These are phyloP conservation scores for Ophioceras dolichostomum DNA, from an alignment of 2,329 filamentous ascomycete genomes.

Conservation along the genomic window DNA sequence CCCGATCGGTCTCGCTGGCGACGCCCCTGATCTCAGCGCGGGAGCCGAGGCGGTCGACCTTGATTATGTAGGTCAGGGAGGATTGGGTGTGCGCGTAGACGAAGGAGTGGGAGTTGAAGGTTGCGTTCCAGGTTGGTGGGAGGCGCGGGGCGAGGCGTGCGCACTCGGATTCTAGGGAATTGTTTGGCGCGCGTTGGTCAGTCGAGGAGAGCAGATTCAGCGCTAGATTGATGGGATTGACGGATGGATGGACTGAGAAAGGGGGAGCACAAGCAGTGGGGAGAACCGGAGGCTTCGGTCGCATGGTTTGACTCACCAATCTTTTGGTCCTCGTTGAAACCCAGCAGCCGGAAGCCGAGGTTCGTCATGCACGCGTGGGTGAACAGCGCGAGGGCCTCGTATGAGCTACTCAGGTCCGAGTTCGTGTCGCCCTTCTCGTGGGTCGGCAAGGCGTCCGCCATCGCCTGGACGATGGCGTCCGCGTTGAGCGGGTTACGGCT, in stretches of 20 bases:
- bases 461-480: conserved; percentile 36
- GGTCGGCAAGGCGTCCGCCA: conserved; percentile 48
- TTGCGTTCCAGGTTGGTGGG: conserved; percentile 69
- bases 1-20: conserved; percentile 68
- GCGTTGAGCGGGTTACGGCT: conserved; percentile 29
- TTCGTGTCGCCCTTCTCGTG: conserved; percentile 37
- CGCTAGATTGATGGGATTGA: conserved; percentile 2
- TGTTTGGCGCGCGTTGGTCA: too few species aligned
- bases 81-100: conserved; percentile 80
- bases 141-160: conserved; percentile 46
- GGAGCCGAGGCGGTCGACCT: conserved; percentile 67
- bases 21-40: conserved; percentile 78
- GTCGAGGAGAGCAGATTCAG: too few species aligned
- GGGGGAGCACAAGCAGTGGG: neutral
- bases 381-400: conserved; percentile 75
- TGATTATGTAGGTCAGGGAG: conserved; percentile 71
- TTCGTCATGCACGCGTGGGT: conserved; percentile 72
- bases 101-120: conserved; percentile 61
- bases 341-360: conserved; percentile 68
- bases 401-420: conserved; percentile 56
- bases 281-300: too few species aligned
- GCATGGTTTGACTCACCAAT: conserved; percentile 45
- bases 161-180: conserved; percentile 36
- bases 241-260: neutral
- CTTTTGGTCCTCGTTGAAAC: conserved; percentile 71